These are phyloP conservation scores for Strobilomyces dryophilus DNA, from an alignment of 768 basidiomycete species.

Conservation along the genomic window DNA sequence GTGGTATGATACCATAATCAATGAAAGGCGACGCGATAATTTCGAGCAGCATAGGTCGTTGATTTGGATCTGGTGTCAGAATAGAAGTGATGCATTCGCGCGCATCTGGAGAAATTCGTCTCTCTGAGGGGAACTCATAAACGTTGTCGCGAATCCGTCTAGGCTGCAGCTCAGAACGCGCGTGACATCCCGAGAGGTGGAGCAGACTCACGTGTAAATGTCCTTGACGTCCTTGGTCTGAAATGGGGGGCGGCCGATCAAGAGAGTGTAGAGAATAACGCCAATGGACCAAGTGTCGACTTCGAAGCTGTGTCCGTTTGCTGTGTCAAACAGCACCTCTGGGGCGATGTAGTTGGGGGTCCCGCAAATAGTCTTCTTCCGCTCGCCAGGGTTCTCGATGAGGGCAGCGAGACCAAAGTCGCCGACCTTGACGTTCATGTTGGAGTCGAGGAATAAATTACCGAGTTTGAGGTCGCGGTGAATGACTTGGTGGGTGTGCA, in stretches of 20 bases:
- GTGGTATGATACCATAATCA: conserved; percentile 72
- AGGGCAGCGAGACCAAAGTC: conserved; percentile 97
- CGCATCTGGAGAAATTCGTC: conserved; percentile 63
- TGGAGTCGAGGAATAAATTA: conserved; percentile 85
- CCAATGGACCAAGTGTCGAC: conserved; percentile 98
- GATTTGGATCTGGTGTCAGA: conserved; percentile 76
- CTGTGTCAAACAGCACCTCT: conserved; percentile 93
- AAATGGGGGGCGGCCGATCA: conserved; percentile 95
- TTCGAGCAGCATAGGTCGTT: conserved; percentile 78
- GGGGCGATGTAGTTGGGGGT: conserved; percentile 99
- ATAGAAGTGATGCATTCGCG: conserved; percentile 79
- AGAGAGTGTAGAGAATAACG: conserved; percentile 92
- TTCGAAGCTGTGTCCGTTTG: conserved; percentile 96
- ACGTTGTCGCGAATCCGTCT: conserved; percentile 92
- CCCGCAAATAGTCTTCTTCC: conserved; percentile 99
- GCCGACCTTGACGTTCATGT: conserved; percentile 96
- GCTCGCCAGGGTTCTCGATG: conserved; percentile 92
- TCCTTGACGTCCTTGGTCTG: conserved; percentile 97
- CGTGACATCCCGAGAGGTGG: not conserved
- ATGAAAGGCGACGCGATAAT: conserved; percentile 88
- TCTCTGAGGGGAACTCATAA: conserved; percentile 86
- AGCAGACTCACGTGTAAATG: conserved; percentile 77
- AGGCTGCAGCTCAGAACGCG: conserved; percentile 8
- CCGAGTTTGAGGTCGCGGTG: conserved; percentile 97
- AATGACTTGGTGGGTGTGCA: conserved; percentile 96